Evolutionary conservation across 345 rosid species (phyloP), one percentile per base, ranked within the genome.

Genomic region (Kandelia obovata): DNA sequence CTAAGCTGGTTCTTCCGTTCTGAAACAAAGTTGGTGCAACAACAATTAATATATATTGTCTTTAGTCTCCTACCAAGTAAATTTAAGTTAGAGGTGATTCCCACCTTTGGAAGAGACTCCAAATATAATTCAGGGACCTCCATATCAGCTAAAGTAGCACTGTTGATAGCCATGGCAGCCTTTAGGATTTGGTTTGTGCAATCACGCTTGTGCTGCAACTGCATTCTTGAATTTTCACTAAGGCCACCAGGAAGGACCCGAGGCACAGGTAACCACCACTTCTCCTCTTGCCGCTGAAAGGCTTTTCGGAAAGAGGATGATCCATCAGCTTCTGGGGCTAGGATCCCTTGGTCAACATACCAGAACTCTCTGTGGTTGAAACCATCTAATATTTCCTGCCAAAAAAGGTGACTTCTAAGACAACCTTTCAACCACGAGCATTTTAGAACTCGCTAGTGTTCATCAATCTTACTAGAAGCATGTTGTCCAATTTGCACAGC

Each of bases 211-310:
- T 96, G 97, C 76, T 89, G 97, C 81, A 96, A 72, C 69, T 89
- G 83, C 82, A 90, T 96, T 77, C 96, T 84, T 34, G 89, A 83
- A 69, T 78, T 60, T 56, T 96, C 98, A 53, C 67, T 73, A 51
- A 96, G 96, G 65, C 99, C 99, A 69, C 85, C 84, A 4, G 85
- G 81, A 66, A 93, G 91, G 56, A 96, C 90, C 19, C 90, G 86
- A 69, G 99, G 99, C 72, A 92, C 91, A 0, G 99, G 98, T 20
- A 96, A 87, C 99, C 99, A 96, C 99, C 99, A 96, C 78, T 96
- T 96, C 66, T 92, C 98, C 76, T 92, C 99, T 71, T 90, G 99
- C 51, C 99, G 97, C 76, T 85, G 96, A 74, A 95, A 82, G 62
- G 85, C 76, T 73, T 81, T 84, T 5, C 84, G 83, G 58, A 87